These are phyloP conservation scores for Vigna mungo DNA, from an alignment of 306 rosid genomes.

Conservation along the genomic window DNA sequence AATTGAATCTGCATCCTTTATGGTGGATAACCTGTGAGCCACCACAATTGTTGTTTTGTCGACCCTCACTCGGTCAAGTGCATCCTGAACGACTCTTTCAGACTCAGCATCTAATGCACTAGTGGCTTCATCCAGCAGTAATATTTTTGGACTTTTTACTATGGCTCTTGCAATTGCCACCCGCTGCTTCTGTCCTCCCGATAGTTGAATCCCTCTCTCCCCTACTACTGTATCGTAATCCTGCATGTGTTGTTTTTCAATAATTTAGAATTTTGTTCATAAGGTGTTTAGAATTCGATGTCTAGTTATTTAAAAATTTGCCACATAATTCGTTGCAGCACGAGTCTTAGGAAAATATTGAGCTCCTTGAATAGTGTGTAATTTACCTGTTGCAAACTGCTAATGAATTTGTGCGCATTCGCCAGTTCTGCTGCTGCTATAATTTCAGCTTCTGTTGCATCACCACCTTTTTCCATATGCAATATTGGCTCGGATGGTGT, in stretches of 20 bases:
- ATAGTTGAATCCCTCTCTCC: constrained; percentile 74
- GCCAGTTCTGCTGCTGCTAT: constrained; percentile 68
- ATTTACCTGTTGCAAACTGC: constrained; percentile 66
- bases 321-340: too few species aligned
- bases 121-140: constrained; percentile 78
- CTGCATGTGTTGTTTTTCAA: constrained; percentile 37
- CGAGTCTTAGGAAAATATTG: not conserved
- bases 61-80: constrained; percentile 67
- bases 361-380: not conserved
- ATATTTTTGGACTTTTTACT: constrained; percentile 67
- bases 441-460: not conserved
- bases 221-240: constrained; percentile 75
- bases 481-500: not conserved
- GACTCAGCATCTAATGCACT: constrained; percentile 89
- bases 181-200: constrained; percentile 87
- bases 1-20: constrained; percentile 65
- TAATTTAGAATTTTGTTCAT: not conserved
- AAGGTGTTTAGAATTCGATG: not conserved
- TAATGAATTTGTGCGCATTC: constrained; percentile 74
- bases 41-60: constrained; percentile 70
- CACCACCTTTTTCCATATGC: not conserved
- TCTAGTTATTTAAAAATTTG: not conserved
- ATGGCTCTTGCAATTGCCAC: constrained; percentile 83
- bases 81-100: constrained; percentile 74
- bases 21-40: constrained; percentile 73